Conservation (phyloP, 1,139 yeast species). For the Yamadazyma trypodendri region DNA sequence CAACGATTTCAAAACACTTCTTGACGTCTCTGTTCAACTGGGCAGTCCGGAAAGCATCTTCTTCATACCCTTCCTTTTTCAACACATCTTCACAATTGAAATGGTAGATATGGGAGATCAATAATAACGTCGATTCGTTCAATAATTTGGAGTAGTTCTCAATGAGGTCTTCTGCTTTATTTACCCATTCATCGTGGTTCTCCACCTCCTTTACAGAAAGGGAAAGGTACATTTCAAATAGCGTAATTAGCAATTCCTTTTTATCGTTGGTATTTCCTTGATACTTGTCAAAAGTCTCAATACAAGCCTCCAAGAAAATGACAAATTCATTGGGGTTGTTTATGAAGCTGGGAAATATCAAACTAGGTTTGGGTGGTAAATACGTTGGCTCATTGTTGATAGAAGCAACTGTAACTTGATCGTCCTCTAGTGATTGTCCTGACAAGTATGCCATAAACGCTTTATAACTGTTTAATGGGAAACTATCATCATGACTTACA, state of each 20-base stretch:
- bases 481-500: conserved; percentile 14
- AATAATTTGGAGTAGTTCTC: conserved; percentile 40
- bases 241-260: conserved; percentile 69
- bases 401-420: conserved; percentile 12
- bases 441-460: conserved; percentile 70
- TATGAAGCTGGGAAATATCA: conserved; percentile 83
- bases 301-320: conserved; percentile 89
- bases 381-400: conserved; percentile 56
- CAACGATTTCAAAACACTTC: conserved; percentile 56
- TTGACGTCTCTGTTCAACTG: conserved; percentile 57
- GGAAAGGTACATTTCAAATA: conserved; percentile 78
- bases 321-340: conserved; percentile 87
- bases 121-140: conserved; percentile 59
- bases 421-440: conserved; percentile 18
- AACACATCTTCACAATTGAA: conserved; percentile 49
- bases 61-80: conserved; percentile 50
- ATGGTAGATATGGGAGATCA: conserved; percentile 65
- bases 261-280: conserved; percentile 73
- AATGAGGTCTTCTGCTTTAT: conserved; percentile 59
- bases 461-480: conserved; percentile 59
- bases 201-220: conserved; percentile 43
- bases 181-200: conserved; percentile 52
- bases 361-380: conserved; percentile 86
- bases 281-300: conserved; percentile 72
- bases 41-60: conserved; percentile 65